Evolutionary conservation across 163 green algal genomes (phyloP).

Genomic region (Scenedesmus sp.): DNA sequence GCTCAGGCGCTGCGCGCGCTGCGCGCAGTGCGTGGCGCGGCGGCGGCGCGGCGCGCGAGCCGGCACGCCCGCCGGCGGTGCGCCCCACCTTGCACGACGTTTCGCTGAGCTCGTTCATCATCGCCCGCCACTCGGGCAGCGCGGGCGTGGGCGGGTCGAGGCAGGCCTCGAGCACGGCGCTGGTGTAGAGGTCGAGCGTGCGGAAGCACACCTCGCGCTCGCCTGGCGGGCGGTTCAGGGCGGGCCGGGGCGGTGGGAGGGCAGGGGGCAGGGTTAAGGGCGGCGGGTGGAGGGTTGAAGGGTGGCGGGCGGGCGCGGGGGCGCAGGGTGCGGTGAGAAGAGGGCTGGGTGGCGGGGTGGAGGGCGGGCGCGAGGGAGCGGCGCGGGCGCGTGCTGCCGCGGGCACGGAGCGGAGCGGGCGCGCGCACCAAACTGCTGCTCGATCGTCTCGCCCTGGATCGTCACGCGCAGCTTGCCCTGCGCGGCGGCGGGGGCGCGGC

Average conservation of each 20-base stretch:
- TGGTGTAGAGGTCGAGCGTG: conserved; percentile 92
- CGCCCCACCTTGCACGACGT: conserved; percentile 38
- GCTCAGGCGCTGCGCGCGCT: too few relatives aligned
- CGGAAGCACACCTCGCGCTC: conserved; percentile 89
- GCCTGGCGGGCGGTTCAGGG: too few relatives aligned
- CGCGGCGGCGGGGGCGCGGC: neutral
- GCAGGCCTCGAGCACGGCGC: conserved; percentile 88
- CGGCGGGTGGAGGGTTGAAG: too few relatives aligned
- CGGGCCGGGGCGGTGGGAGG: too few relatives aligned
- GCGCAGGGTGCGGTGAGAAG: too few relatives aligned
- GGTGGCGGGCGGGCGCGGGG: too few relatives aligned
- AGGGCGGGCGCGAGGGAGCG: neutral
- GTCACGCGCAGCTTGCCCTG: conserved; percentile 94
- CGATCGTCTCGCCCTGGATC: conserved; percentile 95
- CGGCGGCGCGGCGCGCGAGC: too few relatives aligned
- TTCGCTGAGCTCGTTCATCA: conserved; percentile 54
- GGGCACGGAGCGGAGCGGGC: too few relatives aligned
- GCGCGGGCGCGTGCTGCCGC: neutral
- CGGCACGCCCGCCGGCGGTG: too few relatives aligned
- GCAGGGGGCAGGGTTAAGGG: too few relatives aligned
- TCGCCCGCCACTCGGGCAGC: conserved; percentile 57
- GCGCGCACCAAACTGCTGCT: conserved; percentile 97
- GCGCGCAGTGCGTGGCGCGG: too few relatives aligned
- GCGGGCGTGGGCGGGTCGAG: conserved; percentile 72
- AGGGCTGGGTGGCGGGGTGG: too few relatives aligned